A percentile compares a stretch with the other conserved stretches of the same genome.
Conservation (phyloP, 208 protist genomes). For the Trypanosomatidae sp. region DNA sequence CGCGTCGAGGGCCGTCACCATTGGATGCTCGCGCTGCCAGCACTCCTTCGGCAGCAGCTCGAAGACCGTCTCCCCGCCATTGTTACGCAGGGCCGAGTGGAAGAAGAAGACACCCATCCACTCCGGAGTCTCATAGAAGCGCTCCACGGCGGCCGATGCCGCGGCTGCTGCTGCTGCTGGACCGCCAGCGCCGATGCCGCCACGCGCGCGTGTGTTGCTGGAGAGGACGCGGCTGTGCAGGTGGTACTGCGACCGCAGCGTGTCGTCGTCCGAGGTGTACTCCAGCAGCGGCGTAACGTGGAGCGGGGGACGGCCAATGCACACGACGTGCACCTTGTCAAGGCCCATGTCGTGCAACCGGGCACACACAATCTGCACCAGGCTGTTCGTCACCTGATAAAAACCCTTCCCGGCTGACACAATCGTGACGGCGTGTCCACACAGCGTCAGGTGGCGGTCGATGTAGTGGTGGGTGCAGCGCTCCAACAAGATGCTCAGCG, state of each 20-base stretch:
- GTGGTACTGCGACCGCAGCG: slow-evolving; percentile 74
- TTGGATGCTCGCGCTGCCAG: slow-evolving; percentile 39
- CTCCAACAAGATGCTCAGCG: slow-evolving; percentile 74
- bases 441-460: slow-evolving; percentile 52
- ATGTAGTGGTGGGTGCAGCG: slow-evolving; percentile 51
- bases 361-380: slow-evolving; percentile 65
- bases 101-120: slow-evolving; percentile 78
- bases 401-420: slow-evolving; percentile 85
- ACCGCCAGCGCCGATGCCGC: not conserved
- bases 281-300: slow-evolving; percentile 81
- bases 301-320: slow-evolving; percentile 78
- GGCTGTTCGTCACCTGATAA: slow-evolving; percentile 65
- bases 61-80: slow-evolving; percentile 43
- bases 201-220: too few relatives aligned
- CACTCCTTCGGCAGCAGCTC: slow-evolving; percentile 71
- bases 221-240: slow-evolving; percentile 34
- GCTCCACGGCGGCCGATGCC: slow-evolving; percentile 11
- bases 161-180: not conserved
- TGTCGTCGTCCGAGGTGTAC: slow-evolving; percentile 65
- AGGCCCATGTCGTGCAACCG: slow-evolving; percentile 75
- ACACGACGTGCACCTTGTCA: slow-evolving; percentile 68
- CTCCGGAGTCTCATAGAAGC: slow-evolving; percentile 68
- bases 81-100: slow-evolving; percentile 38
- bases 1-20: slow-evolving; percentile 7
- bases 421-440: slow-evolving; percentile 68